These are phyloP conservation scores for Populus tremula DNA, from an alignment of 345 rosid genomes.

Conservation along the genomic window DNA sequence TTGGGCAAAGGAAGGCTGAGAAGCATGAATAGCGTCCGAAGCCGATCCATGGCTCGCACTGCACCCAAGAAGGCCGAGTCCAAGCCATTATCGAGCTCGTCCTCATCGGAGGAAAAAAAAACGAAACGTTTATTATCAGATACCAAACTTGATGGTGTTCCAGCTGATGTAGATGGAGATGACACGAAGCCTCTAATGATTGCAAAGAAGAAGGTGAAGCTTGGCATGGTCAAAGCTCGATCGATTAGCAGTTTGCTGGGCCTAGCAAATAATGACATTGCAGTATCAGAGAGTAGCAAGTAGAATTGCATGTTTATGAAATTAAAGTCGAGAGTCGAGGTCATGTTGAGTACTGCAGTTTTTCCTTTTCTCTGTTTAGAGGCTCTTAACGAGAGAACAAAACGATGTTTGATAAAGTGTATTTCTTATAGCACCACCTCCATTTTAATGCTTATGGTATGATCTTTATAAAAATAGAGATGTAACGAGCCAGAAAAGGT, in stretches of 20 bases:
- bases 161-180: constrained; percentile 3
- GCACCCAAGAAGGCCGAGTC: constrained; percentile 9
- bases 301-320: background rate
- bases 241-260: constrained; percentile 87
- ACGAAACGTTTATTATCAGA: background rate
- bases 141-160: background rate
- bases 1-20: constrained; percentile 88
- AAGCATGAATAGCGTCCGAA: constrained; percentile 57
- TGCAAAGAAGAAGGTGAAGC: constrained; percentile 64
- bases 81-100: constrained; percentile 9
- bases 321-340: background rate
- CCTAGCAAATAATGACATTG: constrained; percentile 28
- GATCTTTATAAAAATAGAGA: background rate
- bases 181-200: constrained; percentile 26
- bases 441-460: background rate
- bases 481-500: background rate
- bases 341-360: background rate
- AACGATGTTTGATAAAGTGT: background rate
- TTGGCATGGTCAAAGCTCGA: constrained; percentile 89
- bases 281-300: constrained; percentile 11
- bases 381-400: background rate
- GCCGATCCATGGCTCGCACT: constrained; percentile 22
- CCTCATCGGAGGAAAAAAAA: constrained; percentile 3
- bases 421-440: background rate
- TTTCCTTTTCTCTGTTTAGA: background rate